phyloP scores from a whole-genome alignment of 73 alveolate genomes.

The Paramecium sexaurelia region DNA sequence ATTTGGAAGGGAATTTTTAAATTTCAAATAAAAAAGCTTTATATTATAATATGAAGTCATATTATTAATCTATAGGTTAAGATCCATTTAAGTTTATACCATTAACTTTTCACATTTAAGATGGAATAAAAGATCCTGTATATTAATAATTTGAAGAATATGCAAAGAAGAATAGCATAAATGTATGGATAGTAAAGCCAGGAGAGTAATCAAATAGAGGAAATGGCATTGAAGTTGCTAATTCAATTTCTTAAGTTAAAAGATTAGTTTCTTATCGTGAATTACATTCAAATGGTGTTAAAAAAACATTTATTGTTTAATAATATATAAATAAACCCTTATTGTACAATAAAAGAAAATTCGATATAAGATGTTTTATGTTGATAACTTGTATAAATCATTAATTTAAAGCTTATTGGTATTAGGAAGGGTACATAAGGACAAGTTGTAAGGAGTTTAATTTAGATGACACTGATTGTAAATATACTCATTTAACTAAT shows the following conservation, averaged over 20 bases:
- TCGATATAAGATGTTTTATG: conserved; percentile 76
- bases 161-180: conserved; percentile 43
- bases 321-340: conserved; percentile 77
- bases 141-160: conserved; percentile 68
- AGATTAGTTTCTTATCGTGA: conserved; percentile 59
- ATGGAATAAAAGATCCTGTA: conserved; percentile 74
- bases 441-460: conserved; percentile 78
- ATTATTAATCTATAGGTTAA: conserved; percentile 71
- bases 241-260: conserved; percentile 67
- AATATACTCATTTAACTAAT: conserved; percentile 76
- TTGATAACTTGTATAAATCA: conserved; percentile 72
- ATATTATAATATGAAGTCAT: conserved; percentile 83
- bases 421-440: conserved; percentile 79
- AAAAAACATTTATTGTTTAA: conserved; percentile 73
- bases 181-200: conserved; percentile 91
- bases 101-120: conserved; percentile 81
- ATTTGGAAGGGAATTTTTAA: conserved; percentile 78
- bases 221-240: conserved; percentile 71
- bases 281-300: conserved; percentile 59
- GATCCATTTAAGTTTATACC: conserved; percentile 83
- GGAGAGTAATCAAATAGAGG: conserved; percentile 93
- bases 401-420: conserved; percentile 73
- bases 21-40: conserved; percentile 84
- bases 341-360: conserved; percentile 75
- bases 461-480: conserved; percentile 65